Evolutionary conservation across 78 protist genomes (phyloP).

Genomic region (Dictyostelium purpureum): DNA sequence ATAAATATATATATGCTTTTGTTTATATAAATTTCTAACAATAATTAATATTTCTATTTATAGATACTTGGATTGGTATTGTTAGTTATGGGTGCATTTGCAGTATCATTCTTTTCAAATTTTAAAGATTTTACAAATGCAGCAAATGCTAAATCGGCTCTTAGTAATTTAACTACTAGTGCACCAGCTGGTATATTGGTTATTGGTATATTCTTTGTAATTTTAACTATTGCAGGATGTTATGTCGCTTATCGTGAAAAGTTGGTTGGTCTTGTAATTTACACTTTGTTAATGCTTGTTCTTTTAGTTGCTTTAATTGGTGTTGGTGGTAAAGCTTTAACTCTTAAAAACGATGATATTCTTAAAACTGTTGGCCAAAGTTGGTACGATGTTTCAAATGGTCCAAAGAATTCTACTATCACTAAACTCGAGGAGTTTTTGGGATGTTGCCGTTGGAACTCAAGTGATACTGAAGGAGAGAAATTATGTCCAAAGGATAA

Average conservation of each 20-base stretch:
- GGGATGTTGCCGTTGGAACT: conserved; percentile 32
- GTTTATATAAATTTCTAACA: not conserved
- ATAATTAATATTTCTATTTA: not conserved
- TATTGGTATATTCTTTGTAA: conserved; percentile 59
- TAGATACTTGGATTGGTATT: conserved; percentile 40
- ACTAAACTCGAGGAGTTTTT: not conserved
- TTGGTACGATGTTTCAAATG: not conserved
- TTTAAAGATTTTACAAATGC: conserved; percentile 1
- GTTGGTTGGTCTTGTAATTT: conserved; percentile 55
- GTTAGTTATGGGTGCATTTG: conserved; percentile 43
- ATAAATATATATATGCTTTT: not conserved
- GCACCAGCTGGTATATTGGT: conserved; percentile 55
- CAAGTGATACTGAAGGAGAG: not conserved
- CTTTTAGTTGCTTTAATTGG: conserved; percentile 62
- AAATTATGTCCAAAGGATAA: not conserved
- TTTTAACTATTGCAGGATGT: conserved; percentile 53
- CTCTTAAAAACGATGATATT: conserved; percentile 28
- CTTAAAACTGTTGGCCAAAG: not conserved
- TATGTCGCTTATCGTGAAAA: conserved; percentile 49
- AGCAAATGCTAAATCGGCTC: not conserved
- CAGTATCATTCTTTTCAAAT: conserved; percentile 13
- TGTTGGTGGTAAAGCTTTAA: conserved; percentile 67
- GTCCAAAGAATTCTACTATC: not conserved
- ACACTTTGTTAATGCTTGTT: conserved; percentile 55
- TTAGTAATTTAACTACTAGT: not conserved